These are phyloP conservation scores for Talaromyces stipitatus DNA, from an alignment of 495 filamentous ascomycete species.

Conservation along the genomic window DNA sequence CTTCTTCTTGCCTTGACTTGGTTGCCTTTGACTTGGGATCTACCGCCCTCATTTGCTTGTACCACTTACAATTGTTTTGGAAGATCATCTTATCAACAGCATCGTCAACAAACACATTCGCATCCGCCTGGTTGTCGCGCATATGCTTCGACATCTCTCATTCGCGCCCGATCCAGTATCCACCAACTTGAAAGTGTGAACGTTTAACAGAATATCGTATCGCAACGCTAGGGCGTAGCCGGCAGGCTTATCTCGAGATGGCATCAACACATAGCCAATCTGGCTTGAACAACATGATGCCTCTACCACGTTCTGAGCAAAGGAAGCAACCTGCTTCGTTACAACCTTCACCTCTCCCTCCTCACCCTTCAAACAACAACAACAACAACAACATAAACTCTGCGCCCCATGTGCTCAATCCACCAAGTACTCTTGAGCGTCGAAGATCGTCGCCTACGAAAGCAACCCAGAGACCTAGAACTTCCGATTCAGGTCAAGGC, in stretches of 20 bases:
- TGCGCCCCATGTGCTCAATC: constrained; percentile 47
- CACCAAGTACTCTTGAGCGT: constrained; percentile 32
- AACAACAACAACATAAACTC: constrained; percentile 19
- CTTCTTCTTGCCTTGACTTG: neutral
- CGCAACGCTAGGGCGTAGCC: neutral
- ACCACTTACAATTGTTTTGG: neutral
- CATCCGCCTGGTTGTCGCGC: neutral
- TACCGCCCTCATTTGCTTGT: neutral
- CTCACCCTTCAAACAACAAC: too few relatives aligned
- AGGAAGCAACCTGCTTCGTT: constrained; percentile 21
- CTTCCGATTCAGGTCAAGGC: constrained; percentile 23
- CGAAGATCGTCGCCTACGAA: constrained; percentile 54
- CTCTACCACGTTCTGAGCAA: constrained; percentile 27
- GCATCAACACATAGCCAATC: constrained; percentile 51
- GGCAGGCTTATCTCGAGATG: constrained; percentile 33
- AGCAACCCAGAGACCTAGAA: constrained; percentile 35
- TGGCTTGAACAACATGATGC: neutral
- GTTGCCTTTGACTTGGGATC: neutral
- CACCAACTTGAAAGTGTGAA: neutral
- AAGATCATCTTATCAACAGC: neutral
- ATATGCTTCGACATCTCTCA: neutral
- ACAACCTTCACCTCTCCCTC: constrained; percentile 42
- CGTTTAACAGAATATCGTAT: neutral
- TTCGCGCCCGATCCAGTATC: neutral
- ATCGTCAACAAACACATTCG: neutral